Evolutionary conservation across 805 yeast genomes (phyloP).

Genomic region (Diddensiella santjacobensis): DNA sequence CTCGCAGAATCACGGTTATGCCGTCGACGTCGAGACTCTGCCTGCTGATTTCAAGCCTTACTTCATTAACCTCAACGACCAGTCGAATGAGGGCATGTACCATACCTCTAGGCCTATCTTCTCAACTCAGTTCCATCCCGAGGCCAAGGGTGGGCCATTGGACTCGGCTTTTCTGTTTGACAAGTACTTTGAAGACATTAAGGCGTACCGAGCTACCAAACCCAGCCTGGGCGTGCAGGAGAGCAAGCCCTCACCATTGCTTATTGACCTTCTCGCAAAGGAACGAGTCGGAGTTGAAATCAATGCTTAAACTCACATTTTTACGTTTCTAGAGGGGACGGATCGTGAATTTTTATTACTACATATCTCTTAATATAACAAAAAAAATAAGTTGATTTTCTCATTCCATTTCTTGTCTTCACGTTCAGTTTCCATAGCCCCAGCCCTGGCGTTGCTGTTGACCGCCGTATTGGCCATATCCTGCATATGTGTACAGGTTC

Average conservation of each 20-base stretch:
- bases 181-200: slow-evolving; percentile 73
- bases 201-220: slow-evolving; percentile 44
- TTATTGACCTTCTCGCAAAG: slow-evolving; percentile 39
- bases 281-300: slow-evolving; percentile 43
- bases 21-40: slow-evolving; percentile 80
- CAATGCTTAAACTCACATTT: slow-evolving; percentile 28
- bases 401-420: background rate
- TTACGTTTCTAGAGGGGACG: too few relatives aligned
- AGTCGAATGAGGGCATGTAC: slow-evolving; percentile 96
- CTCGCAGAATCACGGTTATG: slow-evolving; percentile 98
- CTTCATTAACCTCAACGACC: slow-evolving; percentile 90
- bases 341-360: too few relatives aligned
- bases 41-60: slow-evolving; percentile 77
- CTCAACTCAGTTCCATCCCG: slow-evolving; percentile 98
- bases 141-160: slow-evolving; percentile 98
- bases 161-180: slow-evolving; percentile 91
- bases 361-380: background rate
- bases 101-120: slow-evolving; percentile 85
- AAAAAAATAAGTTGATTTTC: background rate
- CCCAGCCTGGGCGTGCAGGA: slow-evolving; percentile 38
- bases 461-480: slow-evolving; percentile 27
- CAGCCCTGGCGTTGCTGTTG: slow-evolving; percentile 28
- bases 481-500: slow-evolving; percentile 27
- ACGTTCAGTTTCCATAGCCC: slow-evolving; percentile 21
- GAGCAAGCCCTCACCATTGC: slow-evolving; percentile 39